A percentile compares a stretch with the other conserved stretches of the same genome.
Evolutionary conservation across 1,139 yeast species (phyloP).

Genomic region (Torulaspora globosa): DNA sequence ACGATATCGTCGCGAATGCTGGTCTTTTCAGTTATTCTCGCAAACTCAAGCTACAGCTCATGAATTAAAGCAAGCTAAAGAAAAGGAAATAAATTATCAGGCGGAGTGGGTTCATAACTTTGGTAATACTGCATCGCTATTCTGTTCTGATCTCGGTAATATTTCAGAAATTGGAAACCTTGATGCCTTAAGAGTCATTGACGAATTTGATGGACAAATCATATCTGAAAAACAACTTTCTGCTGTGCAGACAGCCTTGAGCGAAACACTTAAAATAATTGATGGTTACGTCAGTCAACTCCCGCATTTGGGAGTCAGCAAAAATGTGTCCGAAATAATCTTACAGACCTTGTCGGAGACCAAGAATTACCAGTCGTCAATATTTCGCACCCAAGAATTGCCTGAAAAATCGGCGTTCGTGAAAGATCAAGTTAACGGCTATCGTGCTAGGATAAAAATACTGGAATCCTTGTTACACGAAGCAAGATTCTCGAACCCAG

Average conservation of each 20-base stretch:
- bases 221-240: conserved; percentile 5
- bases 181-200: conserved; percentile 36
- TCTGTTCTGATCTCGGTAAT: conserved; percentile 31
- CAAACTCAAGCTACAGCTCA: conserved; percentile 53
- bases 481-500: conserved; percentile 54
- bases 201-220: conserved; percentile 39
- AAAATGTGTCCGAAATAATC: conserved; percentile 43
- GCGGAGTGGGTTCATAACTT: conserved; percentile 62
- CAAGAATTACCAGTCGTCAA: conserved; percentile 8
- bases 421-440: conserved; percentile 47
- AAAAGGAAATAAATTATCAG: conserved; percentile 56
- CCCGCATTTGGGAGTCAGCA: conserved; percentile 27
- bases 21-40: conserved; percentile 56
- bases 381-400: conserved; percentile 21
- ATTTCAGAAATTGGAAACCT: conserved; percentile 33
- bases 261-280: conserved; percentile 36
- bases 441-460: conserved; percentile 56
- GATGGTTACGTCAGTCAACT: conserved; percentile 38
- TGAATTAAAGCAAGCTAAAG: conserved; percentile 53
- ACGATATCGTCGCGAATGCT: conserved; percentile 59
- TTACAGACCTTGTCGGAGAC: conserved; percentile 46
- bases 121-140: conserved; percentile 44
- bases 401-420: conserved; percentile 27
- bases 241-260: conserved; percentile 6
- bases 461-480: conserved; percentile 66